Evolutionary conservation across 352 stramenopile genomes (phyloP).

Genomic region (Chrysophaeum taylorii): DNA sequence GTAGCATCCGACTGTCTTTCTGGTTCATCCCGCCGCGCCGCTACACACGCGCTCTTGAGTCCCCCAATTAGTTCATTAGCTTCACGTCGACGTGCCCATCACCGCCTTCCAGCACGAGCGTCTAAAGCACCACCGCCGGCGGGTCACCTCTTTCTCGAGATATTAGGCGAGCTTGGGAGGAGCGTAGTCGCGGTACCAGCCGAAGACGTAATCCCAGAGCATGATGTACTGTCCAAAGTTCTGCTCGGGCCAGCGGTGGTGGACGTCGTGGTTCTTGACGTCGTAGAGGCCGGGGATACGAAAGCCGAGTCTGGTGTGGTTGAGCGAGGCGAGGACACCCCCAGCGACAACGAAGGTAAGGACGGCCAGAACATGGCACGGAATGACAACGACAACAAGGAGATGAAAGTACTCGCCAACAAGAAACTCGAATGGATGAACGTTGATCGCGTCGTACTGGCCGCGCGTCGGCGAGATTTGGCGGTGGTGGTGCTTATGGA

Average conservation of each 20-base stretch:
- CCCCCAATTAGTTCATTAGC: too few species aligned
- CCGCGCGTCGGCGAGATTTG: conserved; percentile 62
- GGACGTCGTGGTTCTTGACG: conserved; percentile 65
- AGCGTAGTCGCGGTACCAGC: conserved; percentile 17
- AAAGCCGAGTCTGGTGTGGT: conserved; percentile 53
- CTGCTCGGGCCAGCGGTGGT: conserved; percentile 64
- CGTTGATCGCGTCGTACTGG: conserved; percentile 68
- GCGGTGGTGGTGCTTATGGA: conserved; percentile 74
- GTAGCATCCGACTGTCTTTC: too few species aligned
- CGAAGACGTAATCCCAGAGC: conserved; percentile 64
- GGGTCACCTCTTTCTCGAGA: too few species aligned
- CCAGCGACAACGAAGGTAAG: conserved; percentile 53
- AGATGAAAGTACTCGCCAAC: conserved; percentile 73
- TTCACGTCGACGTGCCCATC: too few species aligned
- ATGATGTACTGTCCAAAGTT: conserved; percentile 76
- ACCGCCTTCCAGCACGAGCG: too few species aligned
- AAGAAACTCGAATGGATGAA: conserved; percentile 73
- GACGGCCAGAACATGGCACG: conserved; percentile 31
- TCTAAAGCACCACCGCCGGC: too few species aligned
- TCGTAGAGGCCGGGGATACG: conserved; percentile 39
- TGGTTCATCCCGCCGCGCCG: too few species aligned
- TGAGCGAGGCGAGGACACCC: conserved; percentile 60
- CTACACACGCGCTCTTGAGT: too few species aligned
- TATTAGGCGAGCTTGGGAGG: background rate
- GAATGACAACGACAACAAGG: conserved; percentile 41